Evolutionary conservation across 2,329 filamentous ascomycete species (phyloP).

Genomic region (Didymella exigua): DNA sequence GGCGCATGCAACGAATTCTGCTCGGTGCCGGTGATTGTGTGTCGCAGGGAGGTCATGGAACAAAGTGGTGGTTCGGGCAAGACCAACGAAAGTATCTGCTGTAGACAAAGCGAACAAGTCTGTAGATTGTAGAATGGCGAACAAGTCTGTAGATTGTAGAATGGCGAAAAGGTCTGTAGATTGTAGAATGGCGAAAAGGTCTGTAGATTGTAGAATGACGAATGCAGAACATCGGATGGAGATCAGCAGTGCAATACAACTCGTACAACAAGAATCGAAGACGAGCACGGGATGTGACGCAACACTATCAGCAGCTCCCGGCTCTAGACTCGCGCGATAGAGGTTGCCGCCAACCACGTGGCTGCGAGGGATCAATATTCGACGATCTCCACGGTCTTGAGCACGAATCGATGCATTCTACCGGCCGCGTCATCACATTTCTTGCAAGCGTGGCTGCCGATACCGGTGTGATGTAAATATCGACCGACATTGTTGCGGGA

Average conservation of each 20-base stretch:
- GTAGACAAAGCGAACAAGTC: too few species aligned
- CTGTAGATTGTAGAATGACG: too few species aligned
- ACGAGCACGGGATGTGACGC: neutral
- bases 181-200: too few species aligned
- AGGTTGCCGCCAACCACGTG: neutral
- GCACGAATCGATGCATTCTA: neutral
- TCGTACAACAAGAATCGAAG: neutral
- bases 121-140: too few species aligned
- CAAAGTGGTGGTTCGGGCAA: too few species aligned
- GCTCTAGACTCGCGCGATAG: neutral
- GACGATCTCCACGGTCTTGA: neutral
- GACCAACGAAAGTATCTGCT: too few species aligned
- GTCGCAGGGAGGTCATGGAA: too few species aligned
- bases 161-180: too few species aligned
- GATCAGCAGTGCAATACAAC: neutral
- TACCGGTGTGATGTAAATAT: conserved; percentile 4
- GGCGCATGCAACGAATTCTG: neutral
- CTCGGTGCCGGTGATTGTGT: neutral
- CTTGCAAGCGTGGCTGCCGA: conserved; percentile 1
- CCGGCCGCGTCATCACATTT: neutral
- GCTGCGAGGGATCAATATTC: neutral
- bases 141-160: too few species aligned
- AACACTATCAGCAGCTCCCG: neutral
- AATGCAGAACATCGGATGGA: too few species aligned
- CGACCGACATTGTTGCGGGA: conserved; percentile 6